Evolutionary conservation across 306 rosid genomes (phyloP).

Genomic region (Styphnolobium japonicum): DNA sequence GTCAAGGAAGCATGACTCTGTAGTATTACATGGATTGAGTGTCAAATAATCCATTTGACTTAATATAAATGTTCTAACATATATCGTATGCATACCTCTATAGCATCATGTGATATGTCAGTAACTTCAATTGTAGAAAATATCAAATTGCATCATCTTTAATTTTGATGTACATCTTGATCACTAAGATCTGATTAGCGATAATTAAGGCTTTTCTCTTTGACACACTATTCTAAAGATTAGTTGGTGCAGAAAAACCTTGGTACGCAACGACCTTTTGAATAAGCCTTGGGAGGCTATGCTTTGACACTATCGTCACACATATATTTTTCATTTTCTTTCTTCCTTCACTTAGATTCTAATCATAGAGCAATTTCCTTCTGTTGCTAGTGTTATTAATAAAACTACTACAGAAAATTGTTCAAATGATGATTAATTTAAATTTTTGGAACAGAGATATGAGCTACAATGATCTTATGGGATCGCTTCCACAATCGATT

Average conservation of each 20-base stretch:
- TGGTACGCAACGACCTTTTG: background rate
- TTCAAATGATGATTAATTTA: slow-evolving; percentile 23
- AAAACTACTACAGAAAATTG: background rate
- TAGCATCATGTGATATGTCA: background rate
- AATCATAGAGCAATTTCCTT: background rate
- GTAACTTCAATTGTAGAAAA: background rate
- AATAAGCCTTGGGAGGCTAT: background rate
- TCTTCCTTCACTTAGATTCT: slow-evolving; percentile 18
- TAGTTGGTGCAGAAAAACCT: background rate
- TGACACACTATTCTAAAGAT: no score
- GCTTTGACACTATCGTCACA: background rate
- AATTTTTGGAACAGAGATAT: slow-evolving; percentile 58
- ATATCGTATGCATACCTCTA: background rate
- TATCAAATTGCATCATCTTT: background rate
- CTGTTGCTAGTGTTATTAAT: background rate
- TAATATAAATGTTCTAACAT: background rate
- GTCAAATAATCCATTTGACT: background rate
- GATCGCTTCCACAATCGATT: slow-evolving; percentile 59
- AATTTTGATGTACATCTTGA: background rate
- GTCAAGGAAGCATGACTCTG: background rate
- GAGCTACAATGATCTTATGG: slow-evolving; percentile 70
- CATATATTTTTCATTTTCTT: background rate
- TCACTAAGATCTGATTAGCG: background rate
- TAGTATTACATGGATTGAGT: background rate
- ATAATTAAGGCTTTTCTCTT: background rate